Conservation (phyloP, 108 stramenopile genomes). For the Cyclotella atomus region DNA sequence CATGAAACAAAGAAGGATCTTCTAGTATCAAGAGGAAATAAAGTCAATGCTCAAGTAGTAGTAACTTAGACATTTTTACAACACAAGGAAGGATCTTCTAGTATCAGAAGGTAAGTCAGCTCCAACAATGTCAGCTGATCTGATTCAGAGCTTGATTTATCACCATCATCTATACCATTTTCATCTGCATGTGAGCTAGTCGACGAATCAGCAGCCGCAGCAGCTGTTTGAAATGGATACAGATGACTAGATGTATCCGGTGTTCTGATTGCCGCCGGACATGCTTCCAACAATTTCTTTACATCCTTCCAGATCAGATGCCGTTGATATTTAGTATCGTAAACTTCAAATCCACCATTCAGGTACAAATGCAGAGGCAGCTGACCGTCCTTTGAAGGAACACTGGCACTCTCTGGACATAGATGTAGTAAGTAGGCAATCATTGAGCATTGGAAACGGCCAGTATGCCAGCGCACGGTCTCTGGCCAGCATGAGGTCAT, state of each 20-base stretch:
- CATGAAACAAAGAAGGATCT: conserved; percentile 21
- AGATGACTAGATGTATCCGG: conserved; percentile 19
- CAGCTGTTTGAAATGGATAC: conserved; percentile 33
- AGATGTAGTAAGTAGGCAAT: conserved; percentile 23
- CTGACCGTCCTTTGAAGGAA: conserved; percentile 22
- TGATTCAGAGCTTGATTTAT: background rate
- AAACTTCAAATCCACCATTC: background rate
- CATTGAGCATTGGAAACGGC: conserved; percentile 19
- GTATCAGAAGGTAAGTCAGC: conserved; percentile 11
- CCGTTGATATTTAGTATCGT: background rate
- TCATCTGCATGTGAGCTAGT: background rate
- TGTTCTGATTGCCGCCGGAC: conserved; percentile 27
- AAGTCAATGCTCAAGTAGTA: background rate
- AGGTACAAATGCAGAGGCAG: conserved; percentile 39
- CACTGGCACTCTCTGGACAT: conserved; percentile 18
- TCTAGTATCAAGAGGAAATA: conserved; percentile 16
- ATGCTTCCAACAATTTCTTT: conserved; percentile 20
- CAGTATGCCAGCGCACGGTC: conserved; percentile 20
- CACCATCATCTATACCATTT: background rate
- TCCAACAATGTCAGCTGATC: conserved; percentile 2
- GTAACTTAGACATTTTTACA: background rate
- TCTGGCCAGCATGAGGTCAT: too few species aligned
- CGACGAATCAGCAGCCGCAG: background rate
- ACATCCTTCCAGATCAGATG: conserved; percentile 14
- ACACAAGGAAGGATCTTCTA: conserved; percentile 28